Conservation (phyloP, 2,329 filamentous ascomycete species). For the Grosmannia clavigera region DNA sequence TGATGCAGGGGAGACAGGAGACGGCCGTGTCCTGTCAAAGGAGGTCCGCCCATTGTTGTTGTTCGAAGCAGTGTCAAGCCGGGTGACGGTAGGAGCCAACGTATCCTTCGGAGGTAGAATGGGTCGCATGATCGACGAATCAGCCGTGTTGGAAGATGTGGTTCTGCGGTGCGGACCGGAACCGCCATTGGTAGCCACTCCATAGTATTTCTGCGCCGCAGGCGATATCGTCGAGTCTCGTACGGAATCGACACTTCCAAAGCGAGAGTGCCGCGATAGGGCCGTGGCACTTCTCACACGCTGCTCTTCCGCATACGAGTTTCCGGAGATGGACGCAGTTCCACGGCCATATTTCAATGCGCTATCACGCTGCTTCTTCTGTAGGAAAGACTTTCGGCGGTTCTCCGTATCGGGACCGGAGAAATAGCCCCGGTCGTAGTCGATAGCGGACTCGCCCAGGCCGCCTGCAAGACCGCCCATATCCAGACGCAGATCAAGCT, state of each 20-base stretch:
- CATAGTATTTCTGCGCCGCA: conserved; percentile 61
- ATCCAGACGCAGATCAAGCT: conserved; percentile 22
- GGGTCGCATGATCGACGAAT: conserved; percentile 34
- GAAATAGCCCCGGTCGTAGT: conserved; percentile 83
- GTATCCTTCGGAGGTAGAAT: conserved; percentile 40
- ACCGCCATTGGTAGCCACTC: conserved; percentile 24
- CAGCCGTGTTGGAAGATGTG: conserved; percentile 45
- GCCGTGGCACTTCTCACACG: conserved; percentile 52
- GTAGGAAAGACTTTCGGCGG: conserved; percentile 58
- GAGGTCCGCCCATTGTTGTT: conserved; percentile 6
- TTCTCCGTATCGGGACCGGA: conserved; percentile 72
- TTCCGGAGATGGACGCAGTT: conserved; percentile 19
- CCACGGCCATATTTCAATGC: conserved; percentile 40
- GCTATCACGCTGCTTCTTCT: conserved; percentile 70
- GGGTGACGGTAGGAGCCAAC: conserved; percentile 46
- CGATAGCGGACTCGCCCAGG: conserved; percentile 37
- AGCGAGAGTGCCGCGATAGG: conserved; percentile 61
- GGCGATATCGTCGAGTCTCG: conserved; percentile 47
- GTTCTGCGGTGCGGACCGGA: conserved; percentile 41
- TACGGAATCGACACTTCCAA: conserved; percentile 66
- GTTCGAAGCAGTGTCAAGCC: conserved; percentile 34
- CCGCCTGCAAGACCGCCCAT: background rate
- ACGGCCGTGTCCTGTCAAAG: conserved; percentile 21
- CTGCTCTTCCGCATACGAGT: conserved; percentile 58
- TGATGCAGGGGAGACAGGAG: conserved; percentile 26